A percentile compares a stretch with the other conserved stretches of the same genome.
phyloP scores from a whole-genome alignment of 148 eudicot species.

The Chenopodium quinoa region DNA sequence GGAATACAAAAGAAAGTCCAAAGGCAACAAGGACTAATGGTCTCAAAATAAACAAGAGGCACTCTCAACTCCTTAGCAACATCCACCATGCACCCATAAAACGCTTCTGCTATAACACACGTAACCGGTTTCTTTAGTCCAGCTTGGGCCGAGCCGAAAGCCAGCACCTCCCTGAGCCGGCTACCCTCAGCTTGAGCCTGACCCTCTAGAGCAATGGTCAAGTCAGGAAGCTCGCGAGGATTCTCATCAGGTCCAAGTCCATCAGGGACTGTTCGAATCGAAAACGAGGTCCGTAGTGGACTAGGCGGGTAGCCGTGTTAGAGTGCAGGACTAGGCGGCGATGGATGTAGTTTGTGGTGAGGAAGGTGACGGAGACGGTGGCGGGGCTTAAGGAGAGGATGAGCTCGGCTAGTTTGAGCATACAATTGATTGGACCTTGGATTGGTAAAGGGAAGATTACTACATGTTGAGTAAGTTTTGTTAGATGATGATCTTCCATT shows the following conservation, averaged over 20 bases:
- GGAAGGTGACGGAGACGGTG: constrained; percentile 32
- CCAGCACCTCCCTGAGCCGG: constrained; percentile 14
- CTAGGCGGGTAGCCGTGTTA: constrained; percentile 16
- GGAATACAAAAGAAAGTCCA: constrained; percentile 42
- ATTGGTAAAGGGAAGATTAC: constrained; percentile 42
- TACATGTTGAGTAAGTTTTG: constrained; percentile 17
- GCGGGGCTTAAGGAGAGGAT: constrained; percentile 27
- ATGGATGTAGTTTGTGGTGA: constrained; percentile 30
- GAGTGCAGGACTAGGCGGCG: constrained; percentile 25
- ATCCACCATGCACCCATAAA: constrained; percentile 32
- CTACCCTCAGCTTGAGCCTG: constrained; percentile 17
- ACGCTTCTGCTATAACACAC: constrained; percentile 38
- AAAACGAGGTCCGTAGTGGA: constrained; percentile 12
- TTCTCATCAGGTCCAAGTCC: constrained; percentile 34
- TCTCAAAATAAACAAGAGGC: constrained; percentile 34
- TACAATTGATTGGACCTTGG: constrained; percentile 42
- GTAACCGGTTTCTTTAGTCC: constrained; percentile 28
- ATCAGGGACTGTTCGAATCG: constrained; percentile 30
- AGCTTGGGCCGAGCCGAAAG: constrained; percentile 13
- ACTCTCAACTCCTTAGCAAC: constrained; percentile 31
- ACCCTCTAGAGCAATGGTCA: constrained; percentile 14
- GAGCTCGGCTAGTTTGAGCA: constrained; percentile 40
- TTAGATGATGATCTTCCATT: not conserved
- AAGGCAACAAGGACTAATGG: constrained; percentile 36
- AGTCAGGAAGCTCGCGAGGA: constrained; percentile 18